phyloP scores from a whole-genome alignment of 805 yeast species.

The Kuraishia hungarica region DNA sequence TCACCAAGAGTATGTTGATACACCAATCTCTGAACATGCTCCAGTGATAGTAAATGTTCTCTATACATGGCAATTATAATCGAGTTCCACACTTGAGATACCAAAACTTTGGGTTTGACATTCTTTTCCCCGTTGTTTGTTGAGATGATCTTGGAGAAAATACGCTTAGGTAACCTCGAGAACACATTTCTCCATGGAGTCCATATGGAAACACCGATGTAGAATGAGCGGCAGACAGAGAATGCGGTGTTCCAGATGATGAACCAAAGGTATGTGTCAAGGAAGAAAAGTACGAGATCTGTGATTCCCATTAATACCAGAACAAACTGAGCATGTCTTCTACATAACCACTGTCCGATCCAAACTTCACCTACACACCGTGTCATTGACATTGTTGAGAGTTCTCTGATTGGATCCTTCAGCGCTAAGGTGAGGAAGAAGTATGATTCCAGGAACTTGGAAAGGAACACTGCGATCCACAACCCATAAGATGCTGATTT shows the following conservation, averaged over 20 bases:
- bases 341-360: constrained; percentile 45
- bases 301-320: constrained; percentile 46
- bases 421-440: constrained; percentile 67
- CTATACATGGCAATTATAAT: constrained; percentile 76
- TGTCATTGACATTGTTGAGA: constrained; percentile 43
- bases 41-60: constrained; percentile 68
- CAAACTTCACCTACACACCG: constrained; percentile 56
- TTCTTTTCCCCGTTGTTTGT: constrained; percentile 25
- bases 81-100: constrained; percentile 77
- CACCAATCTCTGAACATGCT: constrained; percentile 58
- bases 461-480: constrained; percentile 59
- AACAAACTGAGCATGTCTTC: constrained; percentile 47
- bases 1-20: constrained; percentile 38
- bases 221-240: constrained; percentile 58
- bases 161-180: constrained; percentile 67
- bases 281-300: constrained; percentile 61
- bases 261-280: constrained; percentile 83
- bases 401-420: constrained; percentile 65
- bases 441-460: constrained; percentile 71
- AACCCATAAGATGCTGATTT: constrained; percentile 56
- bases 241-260: constrained; percentile 71
- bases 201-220: constrained; percentile 75
- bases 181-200: constrained; percentile 85
- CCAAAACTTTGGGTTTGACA: constrained; percentile 41
- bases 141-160: constrained; percentile 58